These are phyloP conservation scores for Cornus controversa DNA, from an alignment of 148 eudicot genomes.

Conservation along the genomic window DNA sequence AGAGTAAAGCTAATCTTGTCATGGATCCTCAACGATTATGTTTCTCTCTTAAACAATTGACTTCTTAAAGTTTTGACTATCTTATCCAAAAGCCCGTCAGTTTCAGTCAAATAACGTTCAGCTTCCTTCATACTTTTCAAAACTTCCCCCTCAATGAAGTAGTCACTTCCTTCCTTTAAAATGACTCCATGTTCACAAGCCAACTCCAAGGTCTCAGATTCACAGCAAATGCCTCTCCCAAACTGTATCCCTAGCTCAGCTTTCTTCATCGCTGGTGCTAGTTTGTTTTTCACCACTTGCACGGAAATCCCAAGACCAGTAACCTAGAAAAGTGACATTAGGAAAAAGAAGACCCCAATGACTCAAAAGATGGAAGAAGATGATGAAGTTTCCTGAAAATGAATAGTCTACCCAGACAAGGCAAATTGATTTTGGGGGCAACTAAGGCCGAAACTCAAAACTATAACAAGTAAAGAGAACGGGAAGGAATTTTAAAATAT, in stretches of 20 bases:
- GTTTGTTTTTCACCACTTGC: conserved; percentile 85
- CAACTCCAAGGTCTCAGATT: conserved; percentile 75
- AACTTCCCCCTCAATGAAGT: conserved; percentile 53
- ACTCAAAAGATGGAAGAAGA: neutral
- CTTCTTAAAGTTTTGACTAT: conserved; percentile 58
- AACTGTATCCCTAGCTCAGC: conserved; percentile 68
- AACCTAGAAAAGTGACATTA: conserved; percentile 32
- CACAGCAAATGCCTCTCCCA: conserved; percentile 76
- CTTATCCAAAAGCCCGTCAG: conserved; percentile 42
- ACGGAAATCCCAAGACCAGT: conserved; percentile 76
- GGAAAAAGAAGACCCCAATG: neutral
- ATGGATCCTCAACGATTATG: conserved; percentile 7
- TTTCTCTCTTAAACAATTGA: conserved; percentile 44
- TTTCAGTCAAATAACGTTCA: conserved; percentile 56
- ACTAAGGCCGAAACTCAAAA: too few species aligned
- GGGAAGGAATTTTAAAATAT: neutral
- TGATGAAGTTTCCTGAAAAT: neutral
- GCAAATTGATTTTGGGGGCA: neutral
- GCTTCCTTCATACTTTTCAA: conserved; percentile 46
- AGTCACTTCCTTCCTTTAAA: conserved; percentile 51
- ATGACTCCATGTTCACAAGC: conserved; percentile 77
- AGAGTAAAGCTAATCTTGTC: neutral
- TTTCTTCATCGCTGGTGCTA: conserved; percentile 70
- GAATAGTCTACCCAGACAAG: neutral
- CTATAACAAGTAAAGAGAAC: neutral